Base-by-base conservation (phyloP, 2,329 filamentous ascomycete species). In the Penicillium sp. region DNA sequence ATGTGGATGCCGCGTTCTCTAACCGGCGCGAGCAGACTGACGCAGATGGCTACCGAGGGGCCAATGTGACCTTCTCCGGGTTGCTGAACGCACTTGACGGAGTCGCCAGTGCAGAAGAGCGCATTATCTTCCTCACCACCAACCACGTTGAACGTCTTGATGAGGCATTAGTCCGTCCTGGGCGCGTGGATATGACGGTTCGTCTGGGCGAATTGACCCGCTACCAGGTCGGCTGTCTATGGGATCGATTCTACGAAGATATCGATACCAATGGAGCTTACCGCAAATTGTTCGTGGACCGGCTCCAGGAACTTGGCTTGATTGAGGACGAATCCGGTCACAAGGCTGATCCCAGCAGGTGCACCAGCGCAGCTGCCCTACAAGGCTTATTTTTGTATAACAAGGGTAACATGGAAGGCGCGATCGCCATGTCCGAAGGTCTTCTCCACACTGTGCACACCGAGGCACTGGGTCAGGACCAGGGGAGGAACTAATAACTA, bases 301-400 rank as follows among this genome's bases (percentile, higher is more conserved):
- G 81, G 53, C 79, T 95, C 11, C 79, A 83, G 37, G 78, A 84
- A 41, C 74, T 93, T 13, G 86, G 86, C 0, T 70, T 96, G 22
- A 81, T 95, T 45, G 80, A 82, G 14, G 76, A 80, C 43, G 76
- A 74, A 18, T 64, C 74, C 22, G 78, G 78, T 16, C 71, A 72
- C 3, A 73, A 74, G 48, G 66, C 73, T 2, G 76, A 69, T 46
- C 50, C 72, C 4, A 70, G 73, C 34, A 75, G 76, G 39, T 75
- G 74, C 50, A 88, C 89, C 13, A 97, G 91, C 67, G 91, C 92
- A 4, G 93, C 93, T 25, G 89, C 90, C 18, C 83, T 99, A 27
- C 93, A 99, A 71, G 93, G 93, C 0, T 72, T 99, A 37, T 99
- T 99, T 70, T 70, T 97, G 68, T 95, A 95, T 69, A 95, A 97